Evolutionary conservation across 106 monocot genomes (phyloP), one percentile per base, ranked within the genome.

Genomic region (Gastrodia elata): DNA sequence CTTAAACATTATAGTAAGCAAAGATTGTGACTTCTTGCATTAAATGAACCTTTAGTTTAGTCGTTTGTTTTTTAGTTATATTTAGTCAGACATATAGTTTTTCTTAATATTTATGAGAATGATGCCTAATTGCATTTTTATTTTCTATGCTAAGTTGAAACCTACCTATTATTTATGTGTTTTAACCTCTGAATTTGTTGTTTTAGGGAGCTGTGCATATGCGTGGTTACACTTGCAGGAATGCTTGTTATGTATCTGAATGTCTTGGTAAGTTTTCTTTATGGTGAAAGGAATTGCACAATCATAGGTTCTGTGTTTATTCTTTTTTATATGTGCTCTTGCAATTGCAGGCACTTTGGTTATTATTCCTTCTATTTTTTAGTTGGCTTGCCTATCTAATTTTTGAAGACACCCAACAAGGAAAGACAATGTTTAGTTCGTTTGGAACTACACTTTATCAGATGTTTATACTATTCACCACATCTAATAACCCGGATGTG

Each of bases 401-500:
- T 49, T 97, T 93, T 87, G 97, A 97, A 80, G 97, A 97, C 77
- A 97, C 93, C 27, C 73, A 71, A 41, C 93, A 97, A 73, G 97
- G 97, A 59, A 91, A 82, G 81, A 85, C 68, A 22, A 8, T 92
- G 38, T 97, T 97, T 82, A 65, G 56, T 28, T 97, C 97, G 0
- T 97, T 75, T 80, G 86, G 90, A 58, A 59, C 87, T 22, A 97
- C 97, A 27, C 83, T 97, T 42, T 97, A 97, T 82, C 82, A 97
- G 52, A 97, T 97, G 97, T 90, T 97, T 84, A 77, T 97, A 20
- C 97, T 97, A 74, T 97, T 97, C 83, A 97, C 97, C 26, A 97
- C 97, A 52, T 93, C 97, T 39, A 97, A 97, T 70, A 97, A 97
- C 80, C 97, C 97, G 80, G 97, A 97, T 84, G 93, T 92, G 25